phyloP scores from a whole-genome alignment of 2,329 filamentous ascomycete genomes.

The Tolypocladium inflatum region DNA sequence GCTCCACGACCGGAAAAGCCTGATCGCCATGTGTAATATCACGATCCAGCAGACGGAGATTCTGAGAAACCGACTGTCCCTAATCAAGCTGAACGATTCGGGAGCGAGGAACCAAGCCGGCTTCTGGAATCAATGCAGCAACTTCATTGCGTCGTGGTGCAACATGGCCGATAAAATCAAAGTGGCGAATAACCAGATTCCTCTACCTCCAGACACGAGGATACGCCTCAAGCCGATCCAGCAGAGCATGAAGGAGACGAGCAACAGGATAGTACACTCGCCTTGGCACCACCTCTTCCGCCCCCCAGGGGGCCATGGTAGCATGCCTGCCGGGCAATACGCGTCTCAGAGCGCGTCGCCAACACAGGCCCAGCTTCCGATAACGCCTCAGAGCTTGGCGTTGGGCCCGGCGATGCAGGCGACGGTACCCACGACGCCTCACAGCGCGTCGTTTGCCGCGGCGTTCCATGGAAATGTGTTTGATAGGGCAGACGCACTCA shows the following conservation, averaged over 20 bases:
- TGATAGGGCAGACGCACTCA: constrained; percentile 48
- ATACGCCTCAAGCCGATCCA: constrained; percentile 71
- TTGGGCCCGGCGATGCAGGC: constrained; percentile 85
- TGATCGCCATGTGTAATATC: constrained; percentile 62
- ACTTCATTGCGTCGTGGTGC: constrained; percentile 61
- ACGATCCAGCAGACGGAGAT: constrained; percentile 66
- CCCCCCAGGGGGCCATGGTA: constrained; percentile 4
- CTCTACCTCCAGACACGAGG: constrained; percentile 58
- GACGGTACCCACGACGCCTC: constrained; percentile 67
- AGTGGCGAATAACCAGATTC: constrained; percentile 38
- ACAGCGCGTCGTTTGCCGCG: constrained; percentile 44
- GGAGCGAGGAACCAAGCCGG: constrained; percentile 54
- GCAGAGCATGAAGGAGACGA: constrained; percentile 72
- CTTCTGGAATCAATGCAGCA: constrained; percentile 65
- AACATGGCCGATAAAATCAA: constrained; percentile 55
- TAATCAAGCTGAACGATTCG: constrained; percentile 79
- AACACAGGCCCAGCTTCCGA: constrained; percentile 39
- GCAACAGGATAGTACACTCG: constrained; percentile 55
- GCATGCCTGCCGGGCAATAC: constrained; percentile 11
- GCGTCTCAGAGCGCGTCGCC: constrained; percentile 17
- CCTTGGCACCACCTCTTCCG: constrained; percentile 42
- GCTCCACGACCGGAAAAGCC: constrained; percentile 55
- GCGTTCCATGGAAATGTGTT: constrained; percentile 51
- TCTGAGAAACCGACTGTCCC: constrained; percentile 62
- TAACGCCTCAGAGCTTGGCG: constrained; percentile 82